Base-by-base conservation (phyloP, 2,329 filamentous ascomycete genomes). In the Lecanicillium sp. region DNA sequence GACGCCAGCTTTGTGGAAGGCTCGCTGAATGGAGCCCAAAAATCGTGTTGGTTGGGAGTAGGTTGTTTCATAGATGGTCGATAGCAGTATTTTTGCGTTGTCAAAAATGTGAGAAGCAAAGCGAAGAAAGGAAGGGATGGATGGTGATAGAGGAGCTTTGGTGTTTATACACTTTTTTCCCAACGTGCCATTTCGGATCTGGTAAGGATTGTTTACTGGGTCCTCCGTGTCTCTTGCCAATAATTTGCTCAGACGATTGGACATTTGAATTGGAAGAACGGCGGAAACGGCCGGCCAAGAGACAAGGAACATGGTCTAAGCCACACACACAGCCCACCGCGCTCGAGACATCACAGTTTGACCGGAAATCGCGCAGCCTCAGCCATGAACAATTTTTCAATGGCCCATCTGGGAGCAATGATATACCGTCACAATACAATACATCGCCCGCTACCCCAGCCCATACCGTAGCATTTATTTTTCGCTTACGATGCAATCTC, bases 1-100 rank as follows among this genome's bases (percentile, higher is more conserved):
- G 48, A 38, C 48, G 40, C 48, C 48, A 49, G 48, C 33, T 39
- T 49, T 44, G 41, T 44, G 48, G 19, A 19, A 44, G 48, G 48
- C 48, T 49, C 48, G 20, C 24, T 32, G 21, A 38, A 40, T 11
- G 35, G 48, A 49, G 48, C 48, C 48, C 29, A 26, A 17, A 23
- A 21, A 15, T 44, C 19, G 32, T 30, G 48, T n/a, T 35, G 32
- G 29, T 40, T 40, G 15, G 35, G n/a, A 32, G 37, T 27, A 30
- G 19, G 35, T n/a, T 36, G 19, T 29, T 21, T 36, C 45, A 48
- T 48, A 38, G 41, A 42, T 48, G 29, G 5, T n/a, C n/a, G n/a
- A n/a, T n/a, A n/a, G n/a, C n/a, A n/a, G n/a, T n/a, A n/a, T n/a
- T n/a, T n/a, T n/a, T n/a, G 12, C 12, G 26, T 29, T 29, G 26